Percentiles rank a stretch among this genome's conserved stretches.
phyloP scores from a whole-genome alignment of 441 rosid species.

The Pelargonium australe region DNA sequence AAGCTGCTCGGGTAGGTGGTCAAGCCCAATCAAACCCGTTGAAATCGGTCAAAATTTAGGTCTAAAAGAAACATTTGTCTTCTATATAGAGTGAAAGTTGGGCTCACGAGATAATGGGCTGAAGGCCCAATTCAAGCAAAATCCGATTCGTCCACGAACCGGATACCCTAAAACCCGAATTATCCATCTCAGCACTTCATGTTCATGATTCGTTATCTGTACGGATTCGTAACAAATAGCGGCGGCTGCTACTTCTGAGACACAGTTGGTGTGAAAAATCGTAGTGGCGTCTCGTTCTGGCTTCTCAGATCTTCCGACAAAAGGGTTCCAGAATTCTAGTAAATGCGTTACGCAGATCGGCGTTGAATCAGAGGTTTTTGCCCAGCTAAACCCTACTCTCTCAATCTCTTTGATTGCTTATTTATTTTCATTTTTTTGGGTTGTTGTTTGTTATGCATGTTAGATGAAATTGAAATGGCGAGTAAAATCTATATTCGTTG shows the following conservation, averaged over 20 bases:
- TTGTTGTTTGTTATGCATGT: too few relatives aligned
- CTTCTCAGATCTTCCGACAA: conserved; percentile 17
- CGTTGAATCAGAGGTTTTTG: conserved; percentile 25
- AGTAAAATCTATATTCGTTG: too few relatives aligned
- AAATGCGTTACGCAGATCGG: conserved; percentile 17
- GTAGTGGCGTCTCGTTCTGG: conserved; percentile 20
- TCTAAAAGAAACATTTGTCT: too few relatives aligned
- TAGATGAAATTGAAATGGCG: too few relatives aligned
- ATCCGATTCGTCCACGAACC: not conserved
- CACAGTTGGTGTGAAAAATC: not conserved
- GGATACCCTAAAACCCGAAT: not conserved
- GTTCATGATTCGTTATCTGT: not conserved
- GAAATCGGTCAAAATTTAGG: too few relatives aligned
- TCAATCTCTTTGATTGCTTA: not conserved
- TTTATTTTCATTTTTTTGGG: not conserved
- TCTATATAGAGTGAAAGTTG: too few relatives aligned
- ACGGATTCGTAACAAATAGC: not conserved
- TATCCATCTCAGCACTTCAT: not conserved
- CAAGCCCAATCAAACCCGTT: too few relatives aligned
- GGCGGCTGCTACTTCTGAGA: not conserved
- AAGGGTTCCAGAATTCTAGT: conserved; percentile 5
- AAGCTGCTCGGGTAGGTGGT: too few relatives aligned
- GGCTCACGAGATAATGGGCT: not conserved
- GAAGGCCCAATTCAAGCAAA: not conserved
- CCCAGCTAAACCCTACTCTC: not conserved